Evolutionary conservation across 176 grass and related monocot species (phyloP).

Genomic region (Poa pratensis): DNA sequence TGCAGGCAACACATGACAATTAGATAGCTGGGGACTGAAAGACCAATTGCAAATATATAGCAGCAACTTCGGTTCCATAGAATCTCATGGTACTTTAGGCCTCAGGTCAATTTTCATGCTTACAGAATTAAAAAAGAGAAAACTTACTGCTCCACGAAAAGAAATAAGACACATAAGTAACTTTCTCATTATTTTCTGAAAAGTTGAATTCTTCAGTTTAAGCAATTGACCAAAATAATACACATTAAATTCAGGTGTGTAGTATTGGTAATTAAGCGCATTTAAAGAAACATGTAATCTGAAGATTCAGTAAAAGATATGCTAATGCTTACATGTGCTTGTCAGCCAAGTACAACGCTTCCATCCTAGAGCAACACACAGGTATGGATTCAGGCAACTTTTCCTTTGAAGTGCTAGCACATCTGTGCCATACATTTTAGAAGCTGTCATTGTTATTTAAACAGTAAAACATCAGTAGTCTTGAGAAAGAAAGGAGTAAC

Average conservation of each 20-base stretch:
- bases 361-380: slow-evolving; percentile 58
- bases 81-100: background rate
- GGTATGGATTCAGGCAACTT: slow-evolving; percentile 54
- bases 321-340: slow-evolving; percentile 68
- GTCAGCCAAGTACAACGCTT: slow-evolving; percentile 71
- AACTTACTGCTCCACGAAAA: slow-evolving; percentile 4
- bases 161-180: background rate
- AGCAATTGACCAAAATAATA: background rate
- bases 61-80: background rate
- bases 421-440: slow-evolving; percentile 49
- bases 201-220: background rate
- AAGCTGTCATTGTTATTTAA: slow-evolving; percentile 16
- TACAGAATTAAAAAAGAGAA: background rate
- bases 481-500: slow-evolving; percentile 33
- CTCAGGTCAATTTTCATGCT: background rate
- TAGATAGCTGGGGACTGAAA: background rate
- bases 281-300: slow-evolving; percentile 16
- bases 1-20: background rate
- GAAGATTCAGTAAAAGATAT: slow-evolving; percentile 19
- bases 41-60: background rate
- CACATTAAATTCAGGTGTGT: background rate
- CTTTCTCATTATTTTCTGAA: background rate
- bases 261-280: slow-evolving; percentile 3
- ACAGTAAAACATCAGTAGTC: background rate
- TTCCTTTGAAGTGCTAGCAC: slow-evolving; percentile 45